Evolutionary conservation across 2,329 filamentous ascomycete species (phyloP), one percentile per base, ranked within the genome.

Genomic region (Hymenoscyphus albidus): DNA sequence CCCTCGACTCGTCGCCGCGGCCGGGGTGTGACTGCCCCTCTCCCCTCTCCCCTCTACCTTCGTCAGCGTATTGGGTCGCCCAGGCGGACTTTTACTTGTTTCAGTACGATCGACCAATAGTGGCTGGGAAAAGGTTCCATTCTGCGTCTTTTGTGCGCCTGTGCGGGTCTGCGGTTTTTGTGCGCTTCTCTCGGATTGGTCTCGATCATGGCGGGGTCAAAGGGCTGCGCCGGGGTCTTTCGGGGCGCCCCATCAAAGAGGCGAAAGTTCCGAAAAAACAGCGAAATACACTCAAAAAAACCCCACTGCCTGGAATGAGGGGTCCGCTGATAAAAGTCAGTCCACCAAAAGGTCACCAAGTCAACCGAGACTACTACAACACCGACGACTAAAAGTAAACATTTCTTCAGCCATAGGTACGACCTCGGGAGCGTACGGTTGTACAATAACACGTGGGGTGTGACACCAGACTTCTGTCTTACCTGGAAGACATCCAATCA

Each of bases 71-170:
- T 54, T 12, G 48, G 12, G 22, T 22, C 18, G 48, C 48, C 18
- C 48, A 54, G 48, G n/a, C 48, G 48, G 18, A 54, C 38, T 48
- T n/a, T 27, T 10, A 38, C 58, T 9, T 42, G 55, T 58, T 62
- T 62, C 61, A 58, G 22, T 13, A n/a, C 40, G 16, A 32, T 51
- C 44, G 58, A 6, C 61, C 61, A 62, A 62, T 62, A 12, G 59
- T 16, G n/a, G 35, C 32, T 54, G 16, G 16, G 48, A 54, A 54
- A 27, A 5, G 5, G 39, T 5, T 16, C 18, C 35, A 32, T 57
- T 54, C 42, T 65, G 64, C 48, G 64, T 9, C 58, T 38, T 61
- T 66, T 66, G 64, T 64, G 62, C 64, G 59, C n/a, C 38, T 14
- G 14, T 60, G 44, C 44, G n/a, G 44, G 51, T n/a, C 58, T 63